A percentile compares a stretch with the other conserved stretches of the same genome.
These are phyloP conservation scores for Hygrocybe coccinea DNA, from an alignment of 768 basidiomycete genomes.

Conservation along the genomic window DNA sequence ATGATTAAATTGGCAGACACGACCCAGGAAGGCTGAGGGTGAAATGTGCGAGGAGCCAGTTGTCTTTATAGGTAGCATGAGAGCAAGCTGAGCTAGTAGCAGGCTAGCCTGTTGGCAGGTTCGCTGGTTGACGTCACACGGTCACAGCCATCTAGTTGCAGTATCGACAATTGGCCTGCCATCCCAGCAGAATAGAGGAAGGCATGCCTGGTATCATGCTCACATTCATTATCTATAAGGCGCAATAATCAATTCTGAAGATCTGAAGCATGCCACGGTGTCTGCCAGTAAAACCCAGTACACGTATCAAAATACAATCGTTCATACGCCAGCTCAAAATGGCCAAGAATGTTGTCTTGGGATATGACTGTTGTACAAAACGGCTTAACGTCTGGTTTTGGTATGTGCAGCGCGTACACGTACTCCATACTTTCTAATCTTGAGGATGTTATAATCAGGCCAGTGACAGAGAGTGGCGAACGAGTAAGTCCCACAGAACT, in stretches of 20 bases:
- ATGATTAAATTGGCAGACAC: too few species aligned
- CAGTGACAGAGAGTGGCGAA: background rate
- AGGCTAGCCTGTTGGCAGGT: too few species aligned
- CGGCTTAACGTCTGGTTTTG: too few species aligned
- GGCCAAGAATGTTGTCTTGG: background rate
- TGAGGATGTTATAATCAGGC: background rate
- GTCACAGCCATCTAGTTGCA: too few species aligned
- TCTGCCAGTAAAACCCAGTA: background rate
- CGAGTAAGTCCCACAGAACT: background rate
- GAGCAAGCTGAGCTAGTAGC: too few species aligned
- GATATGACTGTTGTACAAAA: background rate
- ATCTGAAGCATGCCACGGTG: background rate
- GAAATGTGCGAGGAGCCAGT: too few species aligned
- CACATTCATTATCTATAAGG: background rate
- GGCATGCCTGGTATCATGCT: background rate
- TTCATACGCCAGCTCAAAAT: background rate
- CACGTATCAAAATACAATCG: background rate
- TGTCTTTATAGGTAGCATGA: too few species aligned
- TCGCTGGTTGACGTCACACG: too few species aligned
- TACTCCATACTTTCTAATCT: background rate
- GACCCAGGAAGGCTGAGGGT: too few species aligned
- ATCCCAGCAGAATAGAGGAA: background rate
- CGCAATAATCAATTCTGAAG: background rate
- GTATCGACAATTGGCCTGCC: background rate
- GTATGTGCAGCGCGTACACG: background rate